Base-by-base conservation (phyloP, 2,329 filamentous ascomycete genomes). In the Verticillium nubilum region DNA sequence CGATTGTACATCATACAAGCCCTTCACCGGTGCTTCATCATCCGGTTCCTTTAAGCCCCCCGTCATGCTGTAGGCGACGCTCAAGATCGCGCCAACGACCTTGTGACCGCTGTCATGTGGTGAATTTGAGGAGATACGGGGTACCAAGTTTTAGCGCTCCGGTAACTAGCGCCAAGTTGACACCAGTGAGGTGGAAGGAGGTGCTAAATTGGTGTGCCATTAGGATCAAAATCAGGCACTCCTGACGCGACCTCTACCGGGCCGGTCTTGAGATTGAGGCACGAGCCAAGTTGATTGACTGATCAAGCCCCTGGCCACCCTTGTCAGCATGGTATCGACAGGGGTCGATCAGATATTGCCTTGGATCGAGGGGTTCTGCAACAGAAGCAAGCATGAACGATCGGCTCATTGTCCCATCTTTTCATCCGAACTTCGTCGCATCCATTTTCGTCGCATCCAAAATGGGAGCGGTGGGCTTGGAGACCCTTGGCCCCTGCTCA, bases 341-440 rank as follows among this genome's bases (percentile, higher is more conserved):
- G 54, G 54, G 54, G 23, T 50, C 15, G 35, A 56, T 56, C 54
- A 27, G 23, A 50, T 56, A 56, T 56, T 56, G 33, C 25, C 54
- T 35, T 37, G 54, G 54, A 27, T 47, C 25, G 33, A 27, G 35
- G 53, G 54, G 42, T 47, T 28, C 54, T 35, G 35, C 35, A 56
- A 27, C 33, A 56, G 42, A 56, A 47, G 54, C 33, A 56, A 56
- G 54, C 54, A 42, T 56, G 54, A 47, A 56, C 54, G 54, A 56
- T 56, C 54, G 54, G 54, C 54, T 56, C 54, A 47, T 56, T 56
- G 29, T 56, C 54, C 33, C 54, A 56, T 56, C 54, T 35, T 56
- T 56, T 56, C 54, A 25, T 56, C 54, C 54, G 54, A 56, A 56
- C 54, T 56, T 37, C 47, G 33, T 26, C 42, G 19, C 42, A 47